Base-by-base conservation (phyloP, 495 filamentous ascomycete species). In the Trypethelium eluteriae region DNA sequence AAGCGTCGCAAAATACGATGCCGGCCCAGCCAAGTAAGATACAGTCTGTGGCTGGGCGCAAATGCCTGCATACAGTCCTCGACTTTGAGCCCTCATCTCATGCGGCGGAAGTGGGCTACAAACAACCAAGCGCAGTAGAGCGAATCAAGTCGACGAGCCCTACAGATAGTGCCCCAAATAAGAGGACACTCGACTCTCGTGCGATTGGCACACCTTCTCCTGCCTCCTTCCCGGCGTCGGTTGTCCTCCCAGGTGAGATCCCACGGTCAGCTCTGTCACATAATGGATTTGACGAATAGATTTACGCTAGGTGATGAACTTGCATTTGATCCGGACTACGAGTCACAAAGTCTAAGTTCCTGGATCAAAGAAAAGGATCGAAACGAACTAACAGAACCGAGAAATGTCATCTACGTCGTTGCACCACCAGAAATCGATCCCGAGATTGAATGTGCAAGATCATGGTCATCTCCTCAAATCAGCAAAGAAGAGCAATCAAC, bases 361-460 rank as follows among this genome's bases (percentile, higher is more conserved):
- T 90, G 84, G 84, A 66, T 79, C 18, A 70, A 76, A 7, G 77
- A 74, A n/a, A 76, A 79, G 49, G 64, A 79, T 6, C 79, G 85
- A 41, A 89, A 89, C 67, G 77, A 78, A 16, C 69, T 85, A 1
- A 86, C 81, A 2, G 10, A 69, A 1, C 56, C 71, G 39, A 71
- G 80, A 11, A 81, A 79, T 50, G 84, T 79, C 1, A 68, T 89
- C 7, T 89, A 89, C 71, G 68, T 90, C 0, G 79, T 78, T 12
- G 69, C 70, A 3, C 70, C 78, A 9, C 85, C 85, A 6, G 63
- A 63, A 1, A 73, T 83, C 10, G 71, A 72, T 0, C 25, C 69
- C 0, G 67, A 68, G 1, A 68, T 83, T 34, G 62, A 69, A 1
- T 76, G 71, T 61, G 73, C 85, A 64, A 64, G 68, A 14, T 18